Base-by-base conservation (phyloP, 2,329 filamentous ascomycete genomes). In the Grosmannia serpens region DNA sequence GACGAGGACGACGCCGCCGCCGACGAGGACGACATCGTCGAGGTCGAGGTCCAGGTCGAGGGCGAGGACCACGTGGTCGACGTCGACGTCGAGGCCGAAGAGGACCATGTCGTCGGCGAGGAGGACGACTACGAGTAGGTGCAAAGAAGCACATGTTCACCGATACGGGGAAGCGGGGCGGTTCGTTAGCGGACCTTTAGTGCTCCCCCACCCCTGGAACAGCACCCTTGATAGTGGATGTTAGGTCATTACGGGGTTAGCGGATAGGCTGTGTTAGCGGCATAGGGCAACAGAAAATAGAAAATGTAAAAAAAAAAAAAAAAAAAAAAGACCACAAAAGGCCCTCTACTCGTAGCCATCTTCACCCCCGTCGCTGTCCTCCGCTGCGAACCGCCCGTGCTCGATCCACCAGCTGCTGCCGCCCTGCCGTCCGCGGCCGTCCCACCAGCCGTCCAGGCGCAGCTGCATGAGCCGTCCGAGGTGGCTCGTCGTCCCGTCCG, bases 371-470 rank as follows among this genome's bases (percentile, higher is more conserved):
- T 44, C 38, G 15, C 20, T 15, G 2, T 41, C 41, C 41, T 54
- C 33, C 15, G 27, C 33, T 41, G 9, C 11, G 20, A 56, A 51
- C 17, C n/a, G n/a, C 8, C 27, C 13, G 2, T 27, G 17, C 20
- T 54, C 56, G 15, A 52, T 4, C 55, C 55, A 56, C 10, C 33
- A 51, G 46, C 13, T 17, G 7, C 17, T 9, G 8, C 53, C 4
- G 3, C 24, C n/a, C 5, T 38, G 3, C 4, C 26, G n/a, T 1
- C 47, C n/a, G 15, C 47, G 47, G 2, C 61, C 55, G 29, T 53
- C 51, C 58, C 56, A 60, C 61, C 61, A 62, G 13, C 61, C 61
- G 10, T 62, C 61, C 9, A 62, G 52, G 13, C 61, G 59, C 41
- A 62, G 54, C 55, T 55, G 56, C 61, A 62, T 44, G 24, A 62